phyloP scores from a whole-genome alignment of 495 filamentous ascomycete species.

The Aspergillus conjunctus region DNA sequence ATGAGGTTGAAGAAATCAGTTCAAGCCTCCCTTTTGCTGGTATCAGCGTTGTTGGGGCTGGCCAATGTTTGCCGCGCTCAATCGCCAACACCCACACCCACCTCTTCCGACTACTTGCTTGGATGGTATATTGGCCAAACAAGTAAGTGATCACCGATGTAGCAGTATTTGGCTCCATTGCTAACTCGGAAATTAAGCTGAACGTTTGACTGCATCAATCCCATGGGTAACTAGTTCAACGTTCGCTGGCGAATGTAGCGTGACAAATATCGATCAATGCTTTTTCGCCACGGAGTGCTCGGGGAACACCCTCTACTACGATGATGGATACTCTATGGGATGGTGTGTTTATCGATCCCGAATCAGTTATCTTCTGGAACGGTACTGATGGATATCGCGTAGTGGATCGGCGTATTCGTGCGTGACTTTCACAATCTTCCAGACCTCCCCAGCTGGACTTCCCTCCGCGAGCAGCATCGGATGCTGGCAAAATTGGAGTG shows the following conservation, averaged over 20 bases:
- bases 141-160: not conserved
- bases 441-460: constrained; percentile 3
- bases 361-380: not conserved
- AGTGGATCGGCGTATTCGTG: constrained; percentile 5
- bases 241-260: constrained; percentile 1
- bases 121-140: not conserved
- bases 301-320: not conserved
- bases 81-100: not conserved
- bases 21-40: not conserved
- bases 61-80: not conserved
- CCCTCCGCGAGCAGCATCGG: constrained; percentile 8
- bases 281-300: not conserved
- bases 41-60: not conserved
- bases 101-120: not conserved
- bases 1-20: not conserved
- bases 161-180: too few species aligned
- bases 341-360: not conserved
- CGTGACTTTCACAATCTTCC: constrained; percentile 6
- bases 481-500: constrained; percentile 7
- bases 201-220: not conserved
- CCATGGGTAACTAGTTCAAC: not conserved
- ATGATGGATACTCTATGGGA: not conserved
- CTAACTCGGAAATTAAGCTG: too few species aligned
- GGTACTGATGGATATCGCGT: not conserved
- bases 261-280: not conserved